Percentiles rank a stretch among this genome's conserved stretches.
Conservation (phyloP, 352 stramenopile species). For the Phytophthora sojae region DNA sequence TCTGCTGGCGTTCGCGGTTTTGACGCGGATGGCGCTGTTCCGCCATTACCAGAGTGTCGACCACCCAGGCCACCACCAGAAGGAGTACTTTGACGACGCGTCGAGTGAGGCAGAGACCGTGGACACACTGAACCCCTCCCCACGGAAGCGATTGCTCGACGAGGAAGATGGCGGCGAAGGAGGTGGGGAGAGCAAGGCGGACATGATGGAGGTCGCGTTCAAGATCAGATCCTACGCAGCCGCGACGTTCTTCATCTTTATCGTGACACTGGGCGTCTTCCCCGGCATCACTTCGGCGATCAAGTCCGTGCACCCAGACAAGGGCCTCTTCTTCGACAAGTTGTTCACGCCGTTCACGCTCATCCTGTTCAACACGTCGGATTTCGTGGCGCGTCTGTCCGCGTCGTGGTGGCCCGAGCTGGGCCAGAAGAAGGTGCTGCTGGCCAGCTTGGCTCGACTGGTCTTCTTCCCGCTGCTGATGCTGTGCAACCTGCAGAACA, state of each 20-base stretch:
- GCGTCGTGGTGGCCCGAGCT: slow-evolving; percentile 47
- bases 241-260: slow-evolving; percentile 78
- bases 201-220: slow-evolving; percentile 61
- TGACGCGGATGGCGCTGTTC: slow-evolving; percentile 75
- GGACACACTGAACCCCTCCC: slow-evolving; percentile 47
- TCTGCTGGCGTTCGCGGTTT: slow-evolving; percentile 56
- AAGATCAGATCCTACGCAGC: slow-evolving; percentile 70
- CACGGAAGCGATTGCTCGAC: slow-evolving; percentile 34
- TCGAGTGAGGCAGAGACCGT: slow-evolving; percentile 44
- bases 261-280: slow-evolving; percentile 81
- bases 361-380: slow-evolving; percentile 81
- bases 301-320: slow-evolving; percentile 54
- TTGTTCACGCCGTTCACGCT: slow-evolving; percentile 83
- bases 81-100: slow-evolving; percentile 37
- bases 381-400: slow-evolving; percentile 71
- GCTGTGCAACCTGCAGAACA: slow-evolving; percentile 83
- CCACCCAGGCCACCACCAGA: slow-evolving; percentile 38
- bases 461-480: slow-evolving; percentile 75
- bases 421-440: slow-evolving; percentile 48
- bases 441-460: slow-evolving; percentile 49
- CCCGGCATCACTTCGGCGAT: slow-evolving; percentile 80
- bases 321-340: slow-evolving; percentile 60
- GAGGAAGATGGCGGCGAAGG: slow-evolving; percentile 9
- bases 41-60: slow-evolving; percentile 70
- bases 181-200: slow-evolving; percentile 32